A percentile compares a stretch with the other conserved stretches of the same genome.
These are phyloP conservation scores for Massarina eburnea DNA, from an alignment of 2,329 filamentous ascomycete genomes.

Conservation along the genomic window DNA sequence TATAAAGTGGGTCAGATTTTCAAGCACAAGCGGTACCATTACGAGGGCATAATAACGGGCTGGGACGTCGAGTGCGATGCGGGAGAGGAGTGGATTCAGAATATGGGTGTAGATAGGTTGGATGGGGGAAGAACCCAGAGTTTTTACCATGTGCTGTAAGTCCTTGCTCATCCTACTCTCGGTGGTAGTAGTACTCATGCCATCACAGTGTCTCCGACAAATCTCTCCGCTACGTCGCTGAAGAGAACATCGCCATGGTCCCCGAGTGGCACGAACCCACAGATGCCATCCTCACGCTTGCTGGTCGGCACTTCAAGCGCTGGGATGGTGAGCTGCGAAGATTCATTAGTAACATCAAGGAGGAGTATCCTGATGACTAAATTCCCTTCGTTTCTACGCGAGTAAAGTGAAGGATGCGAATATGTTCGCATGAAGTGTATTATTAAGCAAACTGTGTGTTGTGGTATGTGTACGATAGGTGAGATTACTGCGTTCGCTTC, in stretches of 20 bases:
- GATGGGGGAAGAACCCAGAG: constrained; percentile 65
- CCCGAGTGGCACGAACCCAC: constrained; percentile 46
- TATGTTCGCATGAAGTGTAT: too few species aligned
- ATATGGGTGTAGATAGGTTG: constrained; percentile 63
- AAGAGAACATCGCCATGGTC: constrained; percentile 71
- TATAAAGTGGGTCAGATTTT: constrained; percentile 76
- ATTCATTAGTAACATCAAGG: constrained; percentile 82
- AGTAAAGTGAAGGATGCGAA: too few species aligned
- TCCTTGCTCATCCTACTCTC: constrained; percentile 36
- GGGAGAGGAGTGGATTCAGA: constrained; percentile 63
- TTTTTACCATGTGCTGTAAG: constrained; percentile 88
- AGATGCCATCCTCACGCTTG: constrained; percentile 65
- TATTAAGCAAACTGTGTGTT: too few species aligned
- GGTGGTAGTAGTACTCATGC: constrained; percentile 3
- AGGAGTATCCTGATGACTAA: constrained; percentile 85
- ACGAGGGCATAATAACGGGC: constrained; percentile 81
- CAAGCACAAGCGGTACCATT: constrained; percentile 76
- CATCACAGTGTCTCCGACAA: constrained; percentile 63
- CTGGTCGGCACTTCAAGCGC: constrained; percentile 85
- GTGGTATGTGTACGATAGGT: too few species aligned
- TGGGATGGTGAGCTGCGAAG: constrained; percentile 68
- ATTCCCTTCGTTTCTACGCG: background rate
- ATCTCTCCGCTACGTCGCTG: constrained; percentile 72
- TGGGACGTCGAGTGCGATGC: constrained; percentile 70
- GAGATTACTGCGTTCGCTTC: too few species aligned